Conservation (phyloP, 768 basidiomycete species). For the Lentinula boryana region DNA sequence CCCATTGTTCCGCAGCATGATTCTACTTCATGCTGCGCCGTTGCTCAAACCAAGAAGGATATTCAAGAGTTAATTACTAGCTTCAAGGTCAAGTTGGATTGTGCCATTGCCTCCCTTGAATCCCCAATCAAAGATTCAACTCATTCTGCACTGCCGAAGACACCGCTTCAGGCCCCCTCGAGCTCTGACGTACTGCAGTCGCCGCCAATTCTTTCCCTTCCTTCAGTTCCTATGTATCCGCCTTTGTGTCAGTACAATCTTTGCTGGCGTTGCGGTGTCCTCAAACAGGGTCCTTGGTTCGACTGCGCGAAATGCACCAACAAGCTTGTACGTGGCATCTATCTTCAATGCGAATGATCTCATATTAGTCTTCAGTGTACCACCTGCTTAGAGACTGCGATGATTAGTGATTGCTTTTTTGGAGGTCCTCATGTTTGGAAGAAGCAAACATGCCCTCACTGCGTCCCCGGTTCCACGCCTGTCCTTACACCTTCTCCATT, state of each 20-base stretch:
- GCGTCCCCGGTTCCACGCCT: slow-evolving; percentile 10
- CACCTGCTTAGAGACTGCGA: slow-evolving; percentile 19
- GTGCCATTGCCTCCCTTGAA: slow-evolving; percentile 24
- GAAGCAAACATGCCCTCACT: slow-evolving; percentile 14
- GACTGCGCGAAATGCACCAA: slow-evolving; percentile 30
- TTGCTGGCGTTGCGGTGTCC: slow-evolving; percentile 28
- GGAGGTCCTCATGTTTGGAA: slow-evolving; percentile 23
- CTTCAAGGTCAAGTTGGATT: slow-evolving; percentile 53
- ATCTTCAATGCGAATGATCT: slow-evolving; percentile 6
- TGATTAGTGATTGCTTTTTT: slow-evolving; percentile 15
- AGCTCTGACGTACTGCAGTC: background rate
- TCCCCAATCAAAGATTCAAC: background rate
- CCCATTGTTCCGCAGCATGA: slow-evolving; percentile 10
- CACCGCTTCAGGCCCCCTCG: background rate
- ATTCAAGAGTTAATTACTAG: slow-evolving; percentile 37
- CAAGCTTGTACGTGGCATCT: slow-evolving; percentile 24
- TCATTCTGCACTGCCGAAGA: background rate
- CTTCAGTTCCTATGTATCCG: slow-evolving; percentile 13
- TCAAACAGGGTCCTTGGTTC: slow-evolving; percentile 25
- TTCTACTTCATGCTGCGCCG: slow-evolving; percentile 33
- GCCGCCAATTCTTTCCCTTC: slow-evolving; percentile 1
- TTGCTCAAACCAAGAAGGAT: slow-evolving; percentile 42
- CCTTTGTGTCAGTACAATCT: slow-evolving; percentile 18
- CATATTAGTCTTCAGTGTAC: slow-evolving; percentile 21
- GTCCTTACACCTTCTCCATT: slow-evolving; percentile 7